Base-by-base conservation (phyloP, 441 rosid species). In the Jatropha multifida region DNA sequence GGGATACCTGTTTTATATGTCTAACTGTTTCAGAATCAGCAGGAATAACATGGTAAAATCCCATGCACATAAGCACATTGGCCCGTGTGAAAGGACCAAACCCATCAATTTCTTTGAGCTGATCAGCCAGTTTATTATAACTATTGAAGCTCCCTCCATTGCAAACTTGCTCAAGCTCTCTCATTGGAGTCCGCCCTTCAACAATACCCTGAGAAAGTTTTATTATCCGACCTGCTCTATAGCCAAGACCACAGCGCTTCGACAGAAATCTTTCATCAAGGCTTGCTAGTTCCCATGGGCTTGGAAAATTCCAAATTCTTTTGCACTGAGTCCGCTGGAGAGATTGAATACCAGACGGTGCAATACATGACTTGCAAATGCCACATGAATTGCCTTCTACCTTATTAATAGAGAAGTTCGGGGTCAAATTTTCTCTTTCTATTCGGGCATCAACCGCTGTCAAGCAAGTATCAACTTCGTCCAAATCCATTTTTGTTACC, bases 71-170 rank as follows among this genome's bases (percentile, higher is more conserved):
- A 40, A 83, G 81, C 55, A 81, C 84, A 77, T 79, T 83, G 41
- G 83, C 78, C 42, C 81, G 56, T 3, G 85, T 84, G 11, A 84
- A 80, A 37, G 87, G 87, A 71, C 87, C 84, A 32, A 82, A 82
- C 54, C 87, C 87, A 74, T 84, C 64, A 20, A 82, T 80, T 68
- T 67, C 56, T 68, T 27, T 69, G 18, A 84, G 79, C 74, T 78
- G 71, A 74, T 74, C 78, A 4, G 75, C 66, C 41, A 83, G 64
- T 46, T 74, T 69, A 12, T n/a, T 60, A 41, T 82, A 80, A 58
- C 66, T 65, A 52, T 72, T 32, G n/a, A 78, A 58, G 75, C 77
- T 64, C 0, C n/a, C 78, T 14, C 60, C 63, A 15, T 67, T 68
- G 27, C 75, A 71, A 15, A 68, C 55, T 62, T 80, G 63, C 65